phyloP scores from a whole-genome alignment of 495 filamentous ascomycete species.

The Daldinia bambusicola region DNA sequence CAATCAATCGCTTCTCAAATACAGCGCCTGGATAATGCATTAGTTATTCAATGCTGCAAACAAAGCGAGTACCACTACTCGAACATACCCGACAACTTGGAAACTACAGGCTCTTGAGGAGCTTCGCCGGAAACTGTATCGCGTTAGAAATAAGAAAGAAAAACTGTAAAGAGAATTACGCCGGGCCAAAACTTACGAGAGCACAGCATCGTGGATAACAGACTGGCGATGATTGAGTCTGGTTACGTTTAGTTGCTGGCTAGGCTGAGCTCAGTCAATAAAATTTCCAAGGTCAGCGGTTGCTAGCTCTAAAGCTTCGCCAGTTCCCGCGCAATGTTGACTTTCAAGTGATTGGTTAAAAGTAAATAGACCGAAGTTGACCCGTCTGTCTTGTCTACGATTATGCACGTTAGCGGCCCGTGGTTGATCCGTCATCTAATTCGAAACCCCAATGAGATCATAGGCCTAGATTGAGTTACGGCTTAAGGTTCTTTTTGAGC shows the following conservation, averaged over 20 bases:
- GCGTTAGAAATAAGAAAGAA: constrained; percentile 23
- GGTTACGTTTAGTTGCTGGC: constrained; percentile 20
- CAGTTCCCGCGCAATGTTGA: constrained; percentile 33
- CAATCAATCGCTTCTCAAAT: constrained; percentile 94
- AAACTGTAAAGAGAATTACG: neutral
- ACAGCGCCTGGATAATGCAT: constrained; percentile 71
- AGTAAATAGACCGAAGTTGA: constrained; percentile 10
- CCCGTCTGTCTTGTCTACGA: neutral
- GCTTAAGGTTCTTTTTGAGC: too few relatives aligned
- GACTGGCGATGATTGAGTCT: constrained; percentile 11
- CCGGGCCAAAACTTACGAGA: constrained; percentile 36
- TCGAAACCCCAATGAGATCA: neutral
- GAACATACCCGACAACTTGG: constrained; percentile 85
- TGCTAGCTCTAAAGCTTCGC: constrained; percentile 27
- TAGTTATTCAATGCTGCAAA: constrained; percentile 36
- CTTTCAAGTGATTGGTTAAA: constrained; percentile 33
- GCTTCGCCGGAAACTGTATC: constrained; percentile 91
- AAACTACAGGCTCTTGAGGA: constrained; percentile 93
- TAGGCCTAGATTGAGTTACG: too few relatives aligned
- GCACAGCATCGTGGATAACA: constrained; percentile 42
- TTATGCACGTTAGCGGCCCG: neutral
- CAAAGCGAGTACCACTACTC: constrained; percentile 3
- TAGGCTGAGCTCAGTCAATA: constrained; percentile 24
- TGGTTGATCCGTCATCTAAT: neutral
- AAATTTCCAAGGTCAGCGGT: constrained; percentile 25